phyloP scores from a whole-genome alignment of 495 filamentous ascomycete genomes.

The Neurospora intermedia region DNA sequence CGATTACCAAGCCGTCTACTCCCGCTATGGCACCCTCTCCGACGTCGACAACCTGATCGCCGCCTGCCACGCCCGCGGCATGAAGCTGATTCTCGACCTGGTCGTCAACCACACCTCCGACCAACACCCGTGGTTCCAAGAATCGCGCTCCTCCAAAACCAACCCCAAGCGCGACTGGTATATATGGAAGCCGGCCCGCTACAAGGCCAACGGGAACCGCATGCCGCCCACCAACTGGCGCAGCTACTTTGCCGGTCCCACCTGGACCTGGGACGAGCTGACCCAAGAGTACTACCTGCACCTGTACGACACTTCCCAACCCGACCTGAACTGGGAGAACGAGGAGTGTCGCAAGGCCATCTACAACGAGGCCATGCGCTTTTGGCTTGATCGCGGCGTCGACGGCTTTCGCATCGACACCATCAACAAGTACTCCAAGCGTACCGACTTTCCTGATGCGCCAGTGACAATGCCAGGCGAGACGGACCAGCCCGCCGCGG shows the following conservation, averaged over 20 bases:
- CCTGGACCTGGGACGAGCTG: constrained; percentile 50
- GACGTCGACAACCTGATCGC: constrained; percentile 56
- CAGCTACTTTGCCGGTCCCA: constrained; percentile 37
- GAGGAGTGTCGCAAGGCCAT: constrained; percentile 47
- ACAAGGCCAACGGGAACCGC: constrained; percentile 42
- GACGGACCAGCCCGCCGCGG: constrained; percentile 30
- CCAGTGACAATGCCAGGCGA: constrained; percentile 33
- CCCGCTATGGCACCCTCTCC: constrained; percentile 50
- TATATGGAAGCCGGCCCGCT: constrained; percentile 50
- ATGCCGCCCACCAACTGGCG: constrained; percentile 61
- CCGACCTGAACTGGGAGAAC: constrained; percentile 64
- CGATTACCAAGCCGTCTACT: constrained; percentile 53
- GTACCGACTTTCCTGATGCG: constrained; percentile 45
- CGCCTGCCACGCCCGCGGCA: constrained; percentile 43
- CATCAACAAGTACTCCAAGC: constrained; percentile 56
- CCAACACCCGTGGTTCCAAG: constrained; percentile 58
- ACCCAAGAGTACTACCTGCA: constrained; percentile 59
- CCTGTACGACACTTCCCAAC: constrained; percentile 49
- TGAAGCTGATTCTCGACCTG: constrained; percentile 60
- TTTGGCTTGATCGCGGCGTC: constrained; percentile 55
- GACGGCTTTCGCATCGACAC: constrained; percentile 61
- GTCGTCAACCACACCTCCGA: constrained; percentile 66
- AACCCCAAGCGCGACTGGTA: constrained; percentile 56
- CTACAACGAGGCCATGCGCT: constrained; percentile 46
- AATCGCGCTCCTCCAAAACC: constrained; percentile 46